These are phyloP conservation scores for Alternaria hordeiaustralica DNA, from an alignment of 2,329 filamentous ascomycete species.

Conservation along the genomic window DNA sequence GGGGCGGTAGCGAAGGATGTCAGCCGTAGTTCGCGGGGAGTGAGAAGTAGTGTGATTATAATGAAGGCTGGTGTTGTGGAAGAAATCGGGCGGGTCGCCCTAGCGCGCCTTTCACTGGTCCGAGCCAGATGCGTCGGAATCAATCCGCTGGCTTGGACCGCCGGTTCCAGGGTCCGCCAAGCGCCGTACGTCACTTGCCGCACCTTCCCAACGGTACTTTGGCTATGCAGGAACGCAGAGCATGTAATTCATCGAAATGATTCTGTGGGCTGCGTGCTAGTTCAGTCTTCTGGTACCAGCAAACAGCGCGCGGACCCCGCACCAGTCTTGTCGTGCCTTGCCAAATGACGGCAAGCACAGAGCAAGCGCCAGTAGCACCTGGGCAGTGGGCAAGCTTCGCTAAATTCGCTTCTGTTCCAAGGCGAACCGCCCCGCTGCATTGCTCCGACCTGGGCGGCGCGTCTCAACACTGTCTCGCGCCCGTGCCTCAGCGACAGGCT, in stretches of 20 bases:
- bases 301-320: slow-evolving; percentile 1
- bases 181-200: slow-evolving; percentile 14
- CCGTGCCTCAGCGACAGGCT: slow-evolving; percentile 4
- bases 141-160: slow-evolving; percentile 14
- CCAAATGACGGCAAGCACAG: slow-evolving; percentile 6
- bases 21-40: slow-evolving; percentile 12
- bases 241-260: neutral
- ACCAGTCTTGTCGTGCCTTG: neutral
- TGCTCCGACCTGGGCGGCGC: slow-evolving; percentile 7
- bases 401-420: neutral
- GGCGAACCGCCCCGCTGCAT: slow-evolving; percentile 22
- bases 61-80: slow-evolving; percentile 17
- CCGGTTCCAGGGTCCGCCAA: slow-evolving; percentile 8
- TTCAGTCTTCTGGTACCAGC: neutral
- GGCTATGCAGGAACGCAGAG: slow-evolving; percentile 13
- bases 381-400: neutral
- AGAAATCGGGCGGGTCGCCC: slow-evolving; percentile 18
- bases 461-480: slow-evolving; percentile 16
- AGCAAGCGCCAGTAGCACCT: slow-evolving; percentile 11
- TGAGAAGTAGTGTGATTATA: slow-evolving; percentile 12
- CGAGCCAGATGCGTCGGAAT: slow-evolving; percentile 12
- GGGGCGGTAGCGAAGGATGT: slow-evolving; percentile 26
- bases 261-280: neutral
- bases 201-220: neutral
- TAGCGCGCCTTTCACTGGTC: slow-evolving; percentile 9